Evolutionary conservation across 2,329 filamentous ascomycete species (phyloP).

Genomic region (Diatrype stigma): DNA sequence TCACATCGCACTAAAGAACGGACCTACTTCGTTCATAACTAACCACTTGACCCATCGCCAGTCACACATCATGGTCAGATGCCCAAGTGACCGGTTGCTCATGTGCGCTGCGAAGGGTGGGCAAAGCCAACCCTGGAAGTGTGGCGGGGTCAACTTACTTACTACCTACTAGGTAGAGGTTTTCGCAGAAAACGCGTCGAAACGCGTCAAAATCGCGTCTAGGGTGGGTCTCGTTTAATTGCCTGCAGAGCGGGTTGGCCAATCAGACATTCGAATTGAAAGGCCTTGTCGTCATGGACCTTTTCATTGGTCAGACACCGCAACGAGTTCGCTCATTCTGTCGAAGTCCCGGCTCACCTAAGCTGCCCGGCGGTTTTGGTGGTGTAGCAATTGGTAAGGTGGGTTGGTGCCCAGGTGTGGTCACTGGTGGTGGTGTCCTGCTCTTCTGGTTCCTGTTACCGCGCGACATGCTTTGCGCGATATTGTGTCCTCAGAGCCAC

Average conservation of each 20-base stretch:
- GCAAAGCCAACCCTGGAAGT: slow-evolving; percentile 1
- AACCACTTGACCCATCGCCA: too few relatives aligned
- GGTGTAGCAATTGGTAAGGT: not conserved
- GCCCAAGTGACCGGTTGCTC: too few relatives aligned
- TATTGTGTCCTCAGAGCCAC: too few relatives aligned
- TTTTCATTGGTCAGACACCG: not conserved
- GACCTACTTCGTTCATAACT: too few relatives aligned
- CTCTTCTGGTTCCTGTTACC: too few relatives aligned
- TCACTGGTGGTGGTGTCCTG: too few relatives aligned
- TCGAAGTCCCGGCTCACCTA: not conserved
- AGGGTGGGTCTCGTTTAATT: slow-evolving; percentile 16
- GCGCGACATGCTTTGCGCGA: too few relatives aligned
- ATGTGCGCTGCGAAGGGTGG: slow-evolving; percentile 1
- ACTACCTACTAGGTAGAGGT: too few relatives aligned
- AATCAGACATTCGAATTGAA: not conserved
- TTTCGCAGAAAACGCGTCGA: slow-evolving; percentile 8
- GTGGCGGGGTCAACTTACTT: slow-evolving; percentile 1
- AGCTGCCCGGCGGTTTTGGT: too few relatives aligned
- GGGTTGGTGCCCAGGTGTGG: not conserved
- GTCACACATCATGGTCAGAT: too few relatives aligned
- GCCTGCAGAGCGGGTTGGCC: not conserved
- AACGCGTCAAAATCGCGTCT: slow-evolving; percentile 18
- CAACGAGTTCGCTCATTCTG: not conserved
- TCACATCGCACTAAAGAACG: too few relatives aligned
- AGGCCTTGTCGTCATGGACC: not conserved